These are phyloP conservation scores for Eimeria tenella DNA, from an alignment of 169 alveolate species.

Conservation along the genomic window DNA sequence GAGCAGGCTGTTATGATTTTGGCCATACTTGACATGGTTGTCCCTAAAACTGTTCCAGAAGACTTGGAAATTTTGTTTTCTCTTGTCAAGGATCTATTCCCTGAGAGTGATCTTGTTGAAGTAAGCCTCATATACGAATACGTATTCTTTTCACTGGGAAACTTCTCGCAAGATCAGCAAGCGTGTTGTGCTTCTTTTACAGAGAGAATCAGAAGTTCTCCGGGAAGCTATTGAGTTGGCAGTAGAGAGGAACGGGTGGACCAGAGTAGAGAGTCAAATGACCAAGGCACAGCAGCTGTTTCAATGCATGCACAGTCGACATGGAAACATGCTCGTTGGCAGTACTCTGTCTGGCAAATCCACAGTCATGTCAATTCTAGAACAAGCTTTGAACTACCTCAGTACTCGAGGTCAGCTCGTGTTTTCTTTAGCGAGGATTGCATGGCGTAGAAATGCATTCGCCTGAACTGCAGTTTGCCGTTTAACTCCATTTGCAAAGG, in stretches of 20 bases:
- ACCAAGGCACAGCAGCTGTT: constrained; percentile 88
- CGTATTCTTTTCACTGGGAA: constrained; percentile 84
- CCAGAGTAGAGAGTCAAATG: constrained; percentile 79
- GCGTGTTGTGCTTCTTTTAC: constrained; percentile 10
- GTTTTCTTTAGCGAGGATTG: neutral
- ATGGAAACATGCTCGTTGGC: constrained; percentile 99
- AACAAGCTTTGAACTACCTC: constrained; percentile 83
- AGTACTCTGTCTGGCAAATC: constrained; percentile 97
- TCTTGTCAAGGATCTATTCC: constrained; percentile 94
- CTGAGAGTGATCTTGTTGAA: constrained; percentile 89
- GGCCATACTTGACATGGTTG: constrained; percentile 87
- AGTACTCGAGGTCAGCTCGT: constrained; percentile 85
- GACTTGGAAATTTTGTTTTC: constrained; percentile 93
- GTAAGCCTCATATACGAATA: neutral
- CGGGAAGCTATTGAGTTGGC: constrained; percentile 85
- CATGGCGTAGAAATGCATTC: neutral
- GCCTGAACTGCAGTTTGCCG: neutral
- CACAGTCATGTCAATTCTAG: constrained; percentile 88
- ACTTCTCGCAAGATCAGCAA: constrained; percentile 85
- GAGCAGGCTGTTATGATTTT: constrained; percentile 91
- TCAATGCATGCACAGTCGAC: constrained; percentile 96
- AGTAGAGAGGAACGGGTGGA: constrained; percentile 80
- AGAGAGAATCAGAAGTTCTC: constrained; percentile 80
- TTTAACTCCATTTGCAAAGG: too few species aligned
- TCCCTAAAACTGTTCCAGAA: constrained; percentile 89